These are phyloP conservation scores for Lagenaria siceraria DNA, from an alignment of 306 rosid species.

Conservation along the genomic window DNA sequence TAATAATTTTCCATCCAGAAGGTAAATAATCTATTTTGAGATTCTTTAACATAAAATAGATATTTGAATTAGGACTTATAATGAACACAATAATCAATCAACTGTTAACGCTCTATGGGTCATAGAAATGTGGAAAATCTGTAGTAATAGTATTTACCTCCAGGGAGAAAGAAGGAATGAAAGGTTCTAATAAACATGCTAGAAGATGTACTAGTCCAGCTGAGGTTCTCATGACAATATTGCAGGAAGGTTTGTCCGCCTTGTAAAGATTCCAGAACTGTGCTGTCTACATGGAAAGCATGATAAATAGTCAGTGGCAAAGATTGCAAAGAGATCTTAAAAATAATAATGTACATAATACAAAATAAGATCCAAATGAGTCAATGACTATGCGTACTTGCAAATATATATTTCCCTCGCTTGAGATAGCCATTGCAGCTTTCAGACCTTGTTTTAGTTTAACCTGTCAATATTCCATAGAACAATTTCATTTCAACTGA, in stretches of 20 bases:
- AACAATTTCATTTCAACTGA: neutral
- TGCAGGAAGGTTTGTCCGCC: conserved; percentile 55
- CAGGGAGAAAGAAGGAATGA: conserved; percentile 71
- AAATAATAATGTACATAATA: neutral
- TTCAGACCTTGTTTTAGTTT: conserved; percentile 89
- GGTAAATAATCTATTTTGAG: neutral
- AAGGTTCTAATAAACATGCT: conserved; percentile 82
- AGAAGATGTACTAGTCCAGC: conserved; percentile 78
- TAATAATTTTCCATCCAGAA: neutral
- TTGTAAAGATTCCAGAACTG: conserved; percentile 89
- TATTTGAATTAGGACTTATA: neutral
- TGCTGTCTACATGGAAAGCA: conserved; percentile 40
- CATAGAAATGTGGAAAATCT: neutral
- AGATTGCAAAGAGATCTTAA: neutral
- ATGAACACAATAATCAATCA: neutral
- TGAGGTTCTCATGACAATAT: conserved; percentile 76
- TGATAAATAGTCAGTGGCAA: neutral
- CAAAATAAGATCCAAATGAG: neutral
- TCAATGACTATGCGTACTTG: conserved; percentile 41
- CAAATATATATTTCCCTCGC: conserved; percentile 79
- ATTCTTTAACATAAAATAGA: neutral
- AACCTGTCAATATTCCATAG: conserved; percentile 33
- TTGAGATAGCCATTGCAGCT: conserved; percentile 75
- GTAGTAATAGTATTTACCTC: conserved; percentile 39
- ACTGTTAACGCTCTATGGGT: neutral